Base-by-base conservation (phyloP, 1,284 basidiomycete species). In the Trametes versicolor region DNA sequence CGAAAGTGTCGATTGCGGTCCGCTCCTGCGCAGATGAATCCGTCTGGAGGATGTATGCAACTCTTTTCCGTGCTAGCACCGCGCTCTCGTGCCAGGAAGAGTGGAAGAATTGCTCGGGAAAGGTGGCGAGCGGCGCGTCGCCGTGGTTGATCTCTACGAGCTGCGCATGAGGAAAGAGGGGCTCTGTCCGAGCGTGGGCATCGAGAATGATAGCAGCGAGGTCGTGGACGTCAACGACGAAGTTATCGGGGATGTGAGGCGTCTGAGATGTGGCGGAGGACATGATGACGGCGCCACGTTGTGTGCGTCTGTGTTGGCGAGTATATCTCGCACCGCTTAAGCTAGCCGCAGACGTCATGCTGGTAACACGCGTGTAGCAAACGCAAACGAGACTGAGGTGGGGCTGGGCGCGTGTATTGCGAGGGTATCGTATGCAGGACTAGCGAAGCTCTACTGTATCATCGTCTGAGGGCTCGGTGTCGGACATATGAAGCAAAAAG, bases 211-310 rank as follows among this genome's bases (percentile, higher is more conserved):
- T 66, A 7, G 70, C 65, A 2, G 69, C 67, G 29, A 71, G 62
- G 49, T 72, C 71, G 56, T 73, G 71, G n/a, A 73, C 63, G 56
- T 73, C 71, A 27, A 72, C 50, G n/a, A 69, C 51, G 36, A 68
- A 63, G 56, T 57, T 29, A 27, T 56, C 53, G 25, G 53, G 60
- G 53, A 62, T 45, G 49, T 15, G 25, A 29, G 48, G 17, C 23
- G 45, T 10, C 15, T n/a, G 10, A 15, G 58, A 34, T 21, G 13
- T 34, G 39, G 58, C 4, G 21, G 48, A 25, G n/a, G 49, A 39
- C 27, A 60, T 53, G 58, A 29, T 43, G 29, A 17, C 9, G 21
- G 43, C 13, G 9, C 19, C 34, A 43, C 51, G 59, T 53, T 60
- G 59, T 60, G 52, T 60, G 51, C 48, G 51, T 54, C 54, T 60